phyloP scores from a whole-genome alignment of 2,329 filamentous ascomycete genomes.

The Ceratocystis lukuohia region DNA sequence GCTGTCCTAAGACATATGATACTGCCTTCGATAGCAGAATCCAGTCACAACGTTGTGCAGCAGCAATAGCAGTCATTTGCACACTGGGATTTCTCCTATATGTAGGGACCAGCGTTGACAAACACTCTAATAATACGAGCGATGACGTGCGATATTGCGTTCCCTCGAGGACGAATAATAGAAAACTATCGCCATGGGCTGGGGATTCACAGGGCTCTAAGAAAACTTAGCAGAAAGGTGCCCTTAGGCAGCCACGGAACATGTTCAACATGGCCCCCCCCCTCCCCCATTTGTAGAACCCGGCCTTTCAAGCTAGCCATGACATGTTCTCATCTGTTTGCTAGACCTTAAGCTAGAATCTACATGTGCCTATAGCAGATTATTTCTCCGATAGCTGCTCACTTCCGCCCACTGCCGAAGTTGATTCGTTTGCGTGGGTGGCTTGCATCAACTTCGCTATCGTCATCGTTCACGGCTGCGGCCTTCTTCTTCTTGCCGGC shows the following conservation, averaged over 20 bases:
- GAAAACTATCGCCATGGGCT: neutral
- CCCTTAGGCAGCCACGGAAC: neutral
- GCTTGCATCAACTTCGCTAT: conserved; percentile 47
- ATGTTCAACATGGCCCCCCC: neutral
- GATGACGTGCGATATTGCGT: neutral
- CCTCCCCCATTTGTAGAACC: neutral
- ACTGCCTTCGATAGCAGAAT: too few relatives aligned
- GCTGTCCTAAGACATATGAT: too few relatives aligned
- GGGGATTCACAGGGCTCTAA: too few relatives aligned
- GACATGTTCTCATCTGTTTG: too few relatives aligned
- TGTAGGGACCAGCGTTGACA: too few relatives aligned
- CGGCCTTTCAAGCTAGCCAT: too few relatives aligned
- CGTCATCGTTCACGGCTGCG: conserved; percentile 36
- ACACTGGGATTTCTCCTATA: too few relatives aligned
- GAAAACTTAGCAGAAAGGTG: neutral
- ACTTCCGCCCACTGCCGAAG: conserved; percentile 43
- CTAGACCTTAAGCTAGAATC: neutral
- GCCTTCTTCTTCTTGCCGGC: conserved; percentile 40
- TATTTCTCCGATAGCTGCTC: neutral
- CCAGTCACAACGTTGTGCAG: too few relatives aligned
- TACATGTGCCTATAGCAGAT: neutral
- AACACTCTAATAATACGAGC: neutral
- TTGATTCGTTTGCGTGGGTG: conserved; percentile 42
- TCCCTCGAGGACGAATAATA: neutral
- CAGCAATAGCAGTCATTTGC: too few relatives aligned